A percentile compares a stretch with the other conserved stretches of the same genome.
phyloP scores from a whole-genome alignment of 495 filamentous ascomycete species.

The Neurospora intermedia region DNA sequence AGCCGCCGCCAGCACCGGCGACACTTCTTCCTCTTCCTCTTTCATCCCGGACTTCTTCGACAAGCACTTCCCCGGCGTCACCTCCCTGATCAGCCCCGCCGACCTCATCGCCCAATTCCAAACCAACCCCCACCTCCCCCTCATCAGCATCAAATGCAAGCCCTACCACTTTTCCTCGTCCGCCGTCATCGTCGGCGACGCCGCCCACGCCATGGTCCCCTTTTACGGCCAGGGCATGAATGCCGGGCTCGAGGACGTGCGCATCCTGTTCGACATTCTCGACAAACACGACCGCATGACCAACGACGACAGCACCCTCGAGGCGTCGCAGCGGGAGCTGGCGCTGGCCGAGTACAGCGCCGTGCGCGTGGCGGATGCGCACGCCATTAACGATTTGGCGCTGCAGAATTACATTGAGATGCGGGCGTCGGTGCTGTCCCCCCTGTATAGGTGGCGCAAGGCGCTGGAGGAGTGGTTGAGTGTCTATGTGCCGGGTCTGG shows the following conservation, averaged over 20 bases:
- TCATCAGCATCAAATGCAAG: slow-evolving; percentile 84
- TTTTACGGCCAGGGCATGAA: slow-evolving; percentile 92
- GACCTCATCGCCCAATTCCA: slow-evolving; percentile 62
- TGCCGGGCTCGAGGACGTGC: slow-evolving; percentile 72
- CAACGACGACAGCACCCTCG: slow-evolving; percentile 17
- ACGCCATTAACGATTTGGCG: slow-evolving; percentile 87
- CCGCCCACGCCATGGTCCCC: slow-evolving; percentile 94
- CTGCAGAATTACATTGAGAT: slow-evolving; percentile 90
- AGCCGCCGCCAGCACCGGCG: slow-evolving; percentile 24
- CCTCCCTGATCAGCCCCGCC: slow-evolving; percentile 59
- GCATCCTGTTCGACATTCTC: slow-evolving; percentile 65
- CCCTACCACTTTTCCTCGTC: slow-evolving; percentile 72
- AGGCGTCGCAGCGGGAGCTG: slow-evolving; percentile 29
- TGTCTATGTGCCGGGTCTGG: slow-evolving; percentile 60
- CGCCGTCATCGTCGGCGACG: slow-evolving; percentile 84
- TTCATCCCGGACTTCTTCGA: slow-evolving; percentile 64
- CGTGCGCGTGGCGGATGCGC: slow-evolving; percentile 62
- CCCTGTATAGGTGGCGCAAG: slow-evolving; percentile 68
- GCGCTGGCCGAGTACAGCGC: slow-evolving; percentile 67
- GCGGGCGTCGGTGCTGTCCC: slow-evolving; percentile 67
- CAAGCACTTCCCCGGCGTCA: slow-evolving; percentile 73
- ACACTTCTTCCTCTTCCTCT: slow-evolving; percentile 1
- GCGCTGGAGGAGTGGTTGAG: slow-evolving; percentile 74
- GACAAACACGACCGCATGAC: slow-evolving; percentile 44
- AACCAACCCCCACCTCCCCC: slow-evolving; percentile 74